Base-by-base conservation (phyloP, 768 basidiomycete genomes). In the Rubroboletus satanas region DNA sequence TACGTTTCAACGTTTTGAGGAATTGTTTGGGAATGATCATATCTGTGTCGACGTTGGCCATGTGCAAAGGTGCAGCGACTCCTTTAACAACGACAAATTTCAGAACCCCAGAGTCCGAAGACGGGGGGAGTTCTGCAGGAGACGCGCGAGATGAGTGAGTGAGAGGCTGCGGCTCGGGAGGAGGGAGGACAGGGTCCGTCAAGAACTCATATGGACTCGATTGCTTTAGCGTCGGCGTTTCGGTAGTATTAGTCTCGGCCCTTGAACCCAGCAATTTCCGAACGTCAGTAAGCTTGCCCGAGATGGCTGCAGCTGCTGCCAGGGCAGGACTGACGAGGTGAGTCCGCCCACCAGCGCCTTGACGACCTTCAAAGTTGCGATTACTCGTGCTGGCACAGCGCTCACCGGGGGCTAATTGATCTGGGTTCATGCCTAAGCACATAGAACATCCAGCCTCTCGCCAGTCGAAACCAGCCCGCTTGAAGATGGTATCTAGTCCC, bases 381-480 rank as follows among this genome's bases (percentile, higher is more conserved):
- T 95, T 94, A 63, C 90, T 92, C 36, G 93, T 95, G 61, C 90
- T 92, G 10, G 93, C 93, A 65, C 93, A 95, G 42, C 93, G 86
- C 65, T 87, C 80, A 14, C 88, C 85, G 2, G 91, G 90, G 17
- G 81, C 78, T 47, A 96, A 76, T 66, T 93, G 90, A 72, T 96
- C 93, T 12, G 92, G 90, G 72, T 96, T 96, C 93, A 96, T 96
- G 39, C 92, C 93, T 61, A 96, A 72, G 73, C 93, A 96, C 93
- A 96, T 96, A 15, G 93, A 96, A 68, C 93, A 96, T 33, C 93
- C 93, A 32, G 93, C 93, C 72, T 96, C 93, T 49, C 93, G 82
- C 93, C 93, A 95, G 66, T 96, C 93, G 66, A 94, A 96, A 32
- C 93, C 93, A 35, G 93, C 93, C 42, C 88, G 86, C 68, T 85